Evolutionary conservation across 2,329 filamentous ascomycete species (phyloP).

Genomic region (Paecilomyces fulvus): DNA sequence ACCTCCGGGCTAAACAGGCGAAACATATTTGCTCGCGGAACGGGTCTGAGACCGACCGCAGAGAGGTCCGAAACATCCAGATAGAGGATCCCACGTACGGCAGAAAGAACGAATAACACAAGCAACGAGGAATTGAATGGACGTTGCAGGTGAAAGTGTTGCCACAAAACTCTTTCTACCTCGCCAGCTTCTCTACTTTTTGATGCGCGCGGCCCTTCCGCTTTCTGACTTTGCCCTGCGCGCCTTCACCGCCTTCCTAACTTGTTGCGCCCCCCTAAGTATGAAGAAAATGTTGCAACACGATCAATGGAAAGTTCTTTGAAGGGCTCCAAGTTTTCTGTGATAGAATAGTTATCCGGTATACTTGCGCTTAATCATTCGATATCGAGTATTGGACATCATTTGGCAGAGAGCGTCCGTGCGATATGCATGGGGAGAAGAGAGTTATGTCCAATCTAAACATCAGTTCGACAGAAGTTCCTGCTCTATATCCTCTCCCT

Average conservation of each 20-base stretch:
- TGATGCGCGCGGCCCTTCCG: neutral
- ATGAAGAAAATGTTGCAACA: too few species aligned
- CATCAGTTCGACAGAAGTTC: too few species aligned
- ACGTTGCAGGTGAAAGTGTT: neutral
- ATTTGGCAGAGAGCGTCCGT: neutral
- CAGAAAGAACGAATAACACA: neutral
- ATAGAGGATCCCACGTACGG: constrained; percentile 1
- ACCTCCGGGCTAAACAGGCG: constrained; percentile 22
- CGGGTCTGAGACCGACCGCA: constrained; percentile 29
- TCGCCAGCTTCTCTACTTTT: neutral
- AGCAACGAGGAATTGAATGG: neutral
- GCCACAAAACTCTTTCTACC: neutral
- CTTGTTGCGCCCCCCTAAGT: neutral
- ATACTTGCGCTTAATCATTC: neutral
- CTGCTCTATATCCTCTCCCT: neutral
- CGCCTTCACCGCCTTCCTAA: neutral
- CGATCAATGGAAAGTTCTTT: too few species aligned
- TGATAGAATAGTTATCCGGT: too few species aligned
- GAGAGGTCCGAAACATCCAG: constrained; percentile 31
- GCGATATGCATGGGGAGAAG: neutral
- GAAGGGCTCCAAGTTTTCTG: too few species aligned
- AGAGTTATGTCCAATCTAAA: neutral
- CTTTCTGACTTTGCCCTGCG: neutral
- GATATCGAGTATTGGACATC: neutral
- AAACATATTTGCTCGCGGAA: constrained; percentile 26